Percentiles rank a stretch among this genome's conserved stretches.
Evolutionary conservation across 257 asterid genomes (phyloP).

Genomic region (Euphrasia confusa): DNA sequence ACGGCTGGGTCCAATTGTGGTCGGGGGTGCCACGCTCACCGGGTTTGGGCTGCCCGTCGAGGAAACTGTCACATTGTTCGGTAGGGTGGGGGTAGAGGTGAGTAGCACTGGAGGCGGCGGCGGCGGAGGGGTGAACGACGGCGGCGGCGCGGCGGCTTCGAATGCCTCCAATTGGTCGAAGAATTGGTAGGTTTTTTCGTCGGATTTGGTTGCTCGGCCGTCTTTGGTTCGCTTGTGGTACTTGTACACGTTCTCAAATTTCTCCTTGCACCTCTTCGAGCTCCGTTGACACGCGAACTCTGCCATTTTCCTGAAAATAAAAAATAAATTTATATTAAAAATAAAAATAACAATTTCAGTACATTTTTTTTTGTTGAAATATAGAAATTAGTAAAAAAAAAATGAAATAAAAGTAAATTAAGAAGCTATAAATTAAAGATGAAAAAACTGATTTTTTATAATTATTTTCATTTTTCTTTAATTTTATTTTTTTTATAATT

Average conservation of each 20-base stretch:
- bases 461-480: too few species aligned
- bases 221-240: conserved; percentile 87
- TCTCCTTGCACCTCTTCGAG: conserved; percentile 90
- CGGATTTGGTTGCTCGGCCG: conserved; percentile 71
- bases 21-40: conserved; percentile 24
- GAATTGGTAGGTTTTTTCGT: conserved; percentile 70
- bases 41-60: conserved; percentile 47
- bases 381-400: too few species aligned
- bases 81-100: conserved; percentile 26
- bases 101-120: conserved; percentile 4
- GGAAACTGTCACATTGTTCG: conserved; percentile 36
- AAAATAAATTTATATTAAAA: too few species aligned
- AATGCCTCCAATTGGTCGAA: conserved; percentile 73
- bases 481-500: too few species aligned
- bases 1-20: conserved; percentile 1
- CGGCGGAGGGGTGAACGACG: conserved; percentile 26
- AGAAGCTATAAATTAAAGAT: too few species aligned
- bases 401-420: too few species aligned
- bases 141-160: conserved; percentile 36
- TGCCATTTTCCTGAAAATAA: too few species aligned
- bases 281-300: too few species aligned
- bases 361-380: too few species aligned
- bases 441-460: too few species aligned
- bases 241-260: conserved; percentile 83
- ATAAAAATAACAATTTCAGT: too few species aligned